These are phyloP conservation scores for Acacia confusa DNA, from an alignment of 306 rosid species.

Conservation along the genomic window DNA sequence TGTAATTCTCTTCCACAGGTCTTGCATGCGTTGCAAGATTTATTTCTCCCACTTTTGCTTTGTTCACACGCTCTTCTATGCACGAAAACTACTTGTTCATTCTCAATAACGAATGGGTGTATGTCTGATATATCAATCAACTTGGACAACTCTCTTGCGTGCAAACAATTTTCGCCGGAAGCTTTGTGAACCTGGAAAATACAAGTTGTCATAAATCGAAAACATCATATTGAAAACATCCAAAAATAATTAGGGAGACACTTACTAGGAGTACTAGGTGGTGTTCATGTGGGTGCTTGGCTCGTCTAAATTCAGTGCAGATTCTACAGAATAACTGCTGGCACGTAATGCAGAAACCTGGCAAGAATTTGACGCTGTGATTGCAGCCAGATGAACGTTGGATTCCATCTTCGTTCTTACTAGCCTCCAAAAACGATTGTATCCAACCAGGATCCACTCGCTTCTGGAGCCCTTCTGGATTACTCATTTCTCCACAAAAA, in stretches of 20 bases:
- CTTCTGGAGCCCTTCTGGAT: not conserved
- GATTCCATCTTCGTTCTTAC: not conserved
- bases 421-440: not conserved
- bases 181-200: not conserved
- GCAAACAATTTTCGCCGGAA: not conserved
- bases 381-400: not conserved
- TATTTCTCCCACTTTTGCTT: not conserved
- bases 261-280: not conserved
- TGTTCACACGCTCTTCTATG: not conserved
- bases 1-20: not conserved
- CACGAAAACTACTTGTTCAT: not conserved
- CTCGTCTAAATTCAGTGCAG: not conserved
- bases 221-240: not conserved
- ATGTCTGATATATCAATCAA: constrained; percentile 6
- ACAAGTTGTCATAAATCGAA: not conserved
- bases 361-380: not conserved
- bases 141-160: not conserved
- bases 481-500: not conserved
- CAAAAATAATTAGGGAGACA: not conserved
- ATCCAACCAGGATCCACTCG: not conserved
- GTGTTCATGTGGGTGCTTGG: not conserved
- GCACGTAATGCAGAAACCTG: not conserved
- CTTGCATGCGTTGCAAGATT: not conserved
- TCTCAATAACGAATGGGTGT: not conserved
- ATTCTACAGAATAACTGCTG: not conserved